Percentiles rank a stretch among this genome's conserved stretches.
phyloP scores from a whole-genome alignment of 2,329 filamentous ascomycete species.

The Huntiella moniliformis region DNA sequence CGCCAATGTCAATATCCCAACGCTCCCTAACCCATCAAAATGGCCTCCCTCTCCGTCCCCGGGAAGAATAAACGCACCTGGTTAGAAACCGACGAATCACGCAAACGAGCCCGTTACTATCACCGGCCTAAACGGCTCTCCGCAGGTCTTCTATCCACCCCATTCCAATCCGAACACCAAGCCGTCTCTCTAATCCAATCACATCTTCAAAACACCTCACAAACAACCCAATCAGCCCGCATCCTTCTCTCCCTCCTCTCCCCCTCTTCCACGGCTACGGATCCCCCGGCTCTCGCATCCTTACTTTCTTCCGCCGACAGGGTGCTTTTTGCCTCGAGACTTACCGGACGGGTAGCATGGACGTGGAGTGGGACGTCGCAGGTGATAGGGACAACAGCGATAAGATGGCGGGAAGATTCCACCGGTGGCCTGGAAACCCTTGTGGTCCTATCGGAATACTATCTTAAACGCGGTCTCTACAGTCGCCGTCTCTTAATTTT shows the following conservation, averaged over 20 bases:
- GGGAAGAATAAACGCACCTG: background rate
- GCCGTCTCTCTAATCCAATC: conserved; percentile 30
- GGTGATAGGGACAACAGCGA: conserved; percentile 44
- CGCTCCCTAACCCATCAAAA: too few relatives aligned
- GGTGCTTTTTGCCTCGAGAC: conserved; percentile 39
- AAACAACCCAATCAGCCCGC: conserved; percentile 34
- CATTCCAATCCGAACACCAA: conserved; percentile 25
- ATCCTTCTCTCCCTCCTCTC: conserved; percentile 40
- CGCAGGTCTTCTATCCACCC: conserved; percentile 15
- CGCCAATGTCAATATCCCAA: too few relatives aligned
- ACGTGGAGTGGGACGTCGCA: conserved; percentile 38
- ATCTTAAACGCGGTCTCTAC: conserved; percentile 36
- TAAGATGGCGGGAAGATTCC: conserved; percentile 25
- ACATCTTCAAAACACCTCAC: conserved; percentile 27
- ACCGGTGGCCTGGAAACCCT: conserved; percentile 39
- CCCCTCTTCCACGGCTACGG: conserved; percentile 29
- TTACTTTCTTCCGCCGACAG: conserved; percentile 44
- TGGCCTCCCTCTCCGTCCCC: too few relatives aligned
- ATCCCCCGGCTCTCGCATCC: conserved; percentile 35
- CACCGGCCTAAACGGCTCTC: conserved; percentile 14
- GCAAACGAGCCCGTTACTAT: conserved; percentile 3
- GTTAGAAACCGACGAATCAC: conserved; percentile 6
- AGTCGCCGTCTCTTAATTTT: conserved; percentile 42
- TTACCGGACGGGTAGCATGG: conserved; percentile 40
- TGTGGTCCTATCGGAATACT: conserved; percentile 40